Conservation (phyloP, 768 basidiomycete genomes). For the Naganishia vishniacii region DNA sequence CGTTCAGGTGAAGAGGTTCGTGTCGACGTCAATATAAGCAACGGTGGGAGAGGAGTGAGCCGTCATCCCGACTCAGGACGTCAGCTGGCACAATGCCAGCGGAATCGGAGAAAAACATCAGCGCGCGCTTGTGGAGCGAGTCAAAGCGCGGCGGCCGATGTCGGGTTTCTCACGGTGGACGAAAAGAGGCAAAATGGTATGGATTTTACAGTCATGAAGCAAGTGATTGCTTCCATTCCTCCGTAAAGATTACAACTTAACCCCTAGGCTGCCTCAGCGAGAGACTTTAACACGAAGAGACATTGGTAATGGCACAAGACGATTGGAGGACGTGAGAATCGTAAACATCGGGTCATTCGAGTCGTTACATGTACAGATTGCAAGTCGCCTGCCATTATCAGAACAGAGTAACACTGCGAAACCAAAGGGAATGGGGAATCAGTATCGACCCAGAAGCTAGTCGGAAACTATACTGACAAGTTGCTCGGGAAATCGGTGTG, state of each 20-base stretch:
- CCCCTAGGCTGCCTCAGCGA: no score
- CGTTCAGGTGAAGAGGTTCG: neutral
- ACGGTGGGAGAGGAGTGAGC: neutral
- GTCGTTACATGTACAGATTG: neutral
- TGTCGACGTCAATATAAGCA: neutral
- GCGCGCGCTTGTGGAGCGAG: neutral
- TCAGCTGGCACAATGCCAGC: slow-evolving; percentile 1
- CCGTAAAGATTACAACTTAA: no score
- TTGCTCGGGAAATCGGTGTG: slow-evolving; percentile 49
- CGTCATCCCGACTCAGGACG: neutral
- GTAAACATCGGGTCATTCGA: neutral
- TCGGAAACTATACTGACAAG: slow-evolving; percentile 38
- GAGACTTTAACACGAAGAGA: no score
- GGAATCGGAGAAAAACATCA: neutral
- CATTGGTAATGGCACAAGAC: no score
- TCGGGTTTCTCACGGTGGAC: no score
- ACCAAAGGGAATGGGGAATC: no score
- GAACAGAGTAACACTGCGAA: slow-evolving; percentile 36
- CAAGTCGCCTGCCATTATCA: no score
- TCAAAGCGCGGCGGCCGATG: neutral
- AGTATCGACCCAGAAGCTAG: neutral
- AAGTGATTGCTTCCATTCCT: no score
- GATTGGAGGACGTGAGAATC: neutral
- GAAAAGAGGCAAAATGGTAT: no score
- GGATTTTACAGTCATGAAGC: no score